These are phyloP conservation scores for Rubus idaeus DNA, from an alignment of 306 rosid genomes.

Conservation along the genomic window DNA sequence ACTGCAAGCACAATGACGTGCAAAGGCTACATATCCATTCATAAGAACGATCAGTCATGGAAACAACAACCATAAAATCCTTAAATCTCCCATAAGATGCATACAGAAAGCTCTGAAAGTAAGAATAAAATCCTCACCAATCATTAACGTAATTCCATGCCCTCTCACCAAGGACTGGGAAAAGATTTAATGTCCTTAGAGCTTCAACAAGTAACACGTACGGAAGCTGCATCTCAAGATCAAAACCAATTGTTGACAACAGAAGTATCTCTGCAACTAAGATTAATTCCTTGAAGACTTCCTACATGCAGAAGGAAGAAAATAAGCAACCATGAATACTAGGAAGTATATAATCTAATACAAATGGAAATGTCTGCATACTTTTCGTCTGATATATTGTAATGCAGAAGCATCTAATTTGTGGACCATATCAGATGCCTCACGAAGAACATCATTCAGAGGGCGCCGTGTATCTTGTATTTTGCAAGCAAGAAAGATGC, in stretches of 20 bases:
- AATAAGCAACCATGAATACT: background rate
- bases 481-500: slow-evolving; percentile 50
- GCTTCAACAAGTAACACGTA: slow-evolving; percentile 44
- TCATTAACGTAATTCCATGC: slow-evolving; percentile 62
- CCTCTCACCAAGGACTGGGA: slow-evolving; percentile 36
- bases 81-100: background rate
- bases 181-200: slow-evolving; percentile 37
- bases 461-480: slow-evolving; percentile 43
- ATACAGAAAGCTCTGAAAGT: background rate
- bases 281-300: slow-evolving; percentile 38
- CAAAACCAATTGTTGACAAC: slow-evolving; percentile 47
- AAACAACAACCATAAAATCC: background rate
- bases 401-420: slow-evolving; percentile 44
- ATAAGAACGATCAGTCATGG: slow-evolving; percentile 6
- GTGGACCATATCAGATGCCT: slow-evolving; percentile 37
- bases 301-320: slow-evolving; percentile 33
- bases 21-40: slow-evolving; percentile 37
- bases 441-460: slow-evolving; percentile 40
- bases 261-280: slow-evolving; percentile 42
- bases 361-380: slow-evolving; percentile 17
- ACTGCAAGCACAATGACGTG: slow-evolving; percentile 53
- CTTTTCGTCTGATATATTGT: slow-evolving; percentile 38
- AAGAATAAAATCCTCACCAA: slow-evolving; percentile 30
- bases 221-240: slow-evolving; percentile 45
- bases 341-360: background rate